Base-by-base conservation (phyloP, 345 rosid genomes). In the Lepidium africanum region DNA sequence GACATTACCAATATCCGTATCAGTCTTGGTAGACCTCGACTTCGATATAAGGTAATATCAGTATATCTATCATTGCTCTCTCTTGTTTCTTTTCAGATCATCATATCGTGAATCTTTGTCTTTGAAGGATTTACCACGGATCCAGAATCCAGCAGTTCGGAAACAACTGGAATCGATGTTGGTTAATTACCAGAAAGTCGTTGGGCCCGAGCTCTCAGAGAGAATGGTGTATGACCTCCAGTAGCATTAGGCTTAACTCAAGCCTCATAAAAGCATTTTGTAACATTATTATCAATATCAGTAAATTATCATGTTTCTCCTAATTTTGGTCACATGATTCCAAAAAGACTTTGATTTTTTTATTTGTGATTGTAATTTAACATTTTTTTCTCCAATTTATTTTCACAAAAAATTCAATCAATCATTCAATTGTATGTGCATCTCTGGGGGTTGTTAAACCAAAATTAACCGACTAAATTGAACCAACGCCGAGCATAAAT, bases 141-240 rank as follows among this genome's bases (percentile, higher is more conserved):
- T 76, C 72, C 33, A 82, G 21, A 80, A 63, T 45, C 63, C 71
- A n/a, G 30, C 7, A 0, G 72, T 72, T 55, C 60, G 76, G 76
- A 68, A 65, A 19, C 75, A 76, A 78, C 53, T 90, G 69, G 92
- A 87, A 59, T 17, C 82, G 13, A 87, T 72, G 74, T 63, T 90
- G 82, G 72, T n/a, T 11, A 78, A 65, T 50, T 90, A 87, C 71
- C 57, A 37, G 71, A 85, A 69, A 63, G 83, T 73, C 30, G 94
- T 93, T 0, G 97, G 98, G 30, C 70, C 53, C 51, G 83, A 87
- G 78, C 79, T 90, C 49, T 84, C 94, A 0, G 81, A 84, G 84
- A 83, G 78, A 71, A 88, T 85, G 81, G 85, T 84, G 25, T 86
- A 84, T 78, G 75, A 82, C 35, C 88, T 88, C 23, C 79, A 70